Base-by-base conservation (phyloP, 2,329 filamentous ascomycete genomes). In the Penicillium sp. region DNA sequence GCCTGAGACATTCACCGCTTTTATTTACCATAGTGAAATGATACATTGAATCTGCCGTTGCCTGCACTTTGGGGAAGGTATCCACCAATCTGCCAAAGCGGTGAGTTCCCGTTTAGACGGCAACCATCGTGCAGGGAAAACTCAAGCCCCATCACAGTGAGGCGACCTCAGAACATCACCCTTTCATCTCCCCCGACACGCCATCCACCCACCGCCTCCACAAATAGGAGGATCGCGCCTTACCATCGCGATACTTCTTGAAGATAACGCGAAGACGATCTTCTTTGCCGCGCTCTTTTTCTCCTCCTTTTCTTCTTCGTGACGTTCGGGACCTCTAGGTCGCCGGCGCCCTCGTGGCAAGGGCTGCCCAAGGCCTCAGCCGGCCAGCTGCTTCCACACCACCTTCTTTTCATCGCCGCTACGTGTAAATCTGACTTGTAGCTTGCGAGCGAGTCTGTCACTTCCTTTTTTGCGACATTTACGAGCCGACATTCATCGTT, bases 341-440 rank as follows among this genome's bases (percentile, higher is more conserved):
- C 71, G 67, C 70, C 68, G 75, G 73, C 75, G 74, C 74, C 75
- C 75, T 76, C 70, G 74, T 75, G 74, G 74, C 75, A 77, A 76
- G 75, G 74, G 74, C 74, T 75, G 75, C 74, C 75, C 73, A 69
- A 75, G 70, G 72, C 73, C 73, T 75, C 69, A 71, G 62, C 65
- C 70, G 73, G 73, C 74, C 71, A 71, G 69, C 69, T 68, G 67
- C 65, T 70, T 67, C 61, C 62, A 64, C 62, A 60, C 53, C 53
- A 62, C 66, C 55, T 57, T 67, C 61, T 62, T 69, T 69, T 69
- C 65, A 69, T 69, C 66, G 56, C 70, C 66, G 65, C 63, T 61
- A 62, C 25, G 51, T 57, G 57, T 55, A 53, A 58, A 55, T 41
- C 46, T 30, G 59, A 60, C 53, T 56, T 47, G 48, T 28, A 41